Evolutionary conservation across 2,329 filamentous ascomycete genomes (phyloP).

Genomic region (Cyphellophora attinorum): DNA sequence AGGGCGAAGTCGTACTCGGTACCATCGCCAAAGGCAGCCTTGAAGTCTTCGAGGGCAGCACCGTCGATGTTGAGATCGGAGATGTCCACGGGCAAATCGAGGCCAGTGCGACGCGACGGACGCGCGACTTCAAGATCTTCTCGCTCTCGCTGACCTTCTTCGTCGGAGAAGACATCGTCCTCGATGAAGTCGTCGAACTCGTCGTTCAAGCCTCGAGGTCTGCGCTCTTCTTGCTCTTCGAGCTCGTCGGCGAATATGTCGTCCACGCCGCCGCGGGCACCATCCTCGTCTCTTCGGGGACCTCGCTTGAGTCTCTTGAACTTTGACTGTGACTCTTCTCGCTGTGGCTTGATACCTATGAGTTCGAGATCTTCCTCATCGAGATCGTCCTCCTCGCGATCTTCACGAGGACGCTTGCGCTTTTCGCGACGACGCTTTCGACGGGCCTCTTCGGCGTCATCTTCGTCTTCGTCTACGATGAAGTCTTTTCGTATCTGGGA

Average conservation of each 20-base stretch:
- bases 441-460: conserved; percentile 67
- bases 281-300: conserved; percentile 64
- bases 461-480: conserved; percentile 86
- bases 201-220: conserved; percentile 52
- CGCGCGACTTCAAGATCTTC: conserved; percentile 79
- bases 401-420: conserved; percentile 65
- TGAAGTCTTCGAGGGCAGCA: conserved; percentile 89
- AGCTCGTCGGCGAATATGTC: conserved; percentile 93
- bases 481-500: conserved; percentile 83
- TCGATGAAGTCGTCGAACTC: conserved; percentile 96
- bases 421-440: conserved; percentile 54
- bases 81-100: conserved; percentile 53
- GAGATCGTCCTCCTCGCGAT: conserved; percentile 70
- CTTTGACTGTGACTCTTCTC: conserved; percentile 55
- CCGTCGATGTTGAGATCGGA: conserved; percentile 83
- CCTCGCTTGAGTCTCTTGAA: conserved; percentile 96
- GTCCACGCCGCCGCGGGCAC: conserved; percentile 60
- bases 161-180: conserved; percentile 84
- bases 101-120: conserved; percentile 60
- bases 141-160: conserved; percentile 63
- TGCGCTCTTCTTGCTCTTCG: conserved; percentile 42
- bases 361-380: conserved; percentile 95
- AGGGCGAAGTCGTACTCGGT: conserved; percentile 94
- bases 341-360: conserved; percentile 65
- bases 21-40: conserved; percentile 88